A percentile compares a stretch with the other conserved stretches of the same genome.
Conservation (phyloP, 345 rosid genomes). For the Salix arbutifolia region DNA sequence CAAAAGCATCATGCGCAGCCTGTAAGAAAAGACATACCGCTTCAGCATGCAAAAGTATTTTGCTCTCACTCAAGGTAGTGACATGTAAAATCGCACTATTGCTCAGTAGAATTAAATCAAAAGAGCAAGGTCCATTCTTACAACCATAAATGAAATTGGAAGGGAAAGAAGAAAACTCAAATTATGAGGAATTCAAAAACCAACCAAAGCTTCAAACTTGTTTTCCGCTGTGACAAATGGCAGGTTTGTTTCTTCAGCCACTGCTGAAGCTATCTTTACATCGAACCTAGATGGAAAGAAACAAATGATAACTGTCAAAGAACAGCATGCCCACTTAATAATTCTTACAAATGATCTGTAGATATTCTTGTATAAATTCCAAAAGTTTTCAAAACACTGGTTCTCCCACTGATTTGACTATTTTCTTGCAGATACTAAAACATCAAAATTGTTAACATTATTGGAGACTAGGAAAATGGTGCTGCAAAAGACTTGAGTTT, state of each 20-base stretch:
- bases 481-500: background rate
- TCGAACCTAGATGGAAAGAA: conserved; percentile 61
- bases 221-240: conserved; percentile 95
- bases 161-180: conserved; percentile 2
- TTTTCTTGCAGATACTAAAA: background rate
- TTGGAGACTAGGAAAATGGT: background rate
- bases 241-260: conserved; percentile 83
- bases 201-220: conserved; percentile 97
- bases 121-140: background rate
- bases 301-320: background rate
- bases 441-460: background rate
- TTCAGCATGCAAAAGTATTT: conserved; percentile 9
- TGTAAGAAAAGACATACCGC: conserved; percentile 23
- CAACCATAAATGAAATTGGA: background rate
- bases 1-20: conserved; percentile 99
- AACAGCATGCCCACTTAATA: background rate
- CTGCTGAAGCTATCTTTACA: conserved; percentile 83
- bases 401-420: background rate
- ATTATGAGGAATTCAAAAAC: conserved; percentile 18
- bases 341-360: background rate
- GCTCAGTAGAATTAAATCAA: conserved; percentile 6
- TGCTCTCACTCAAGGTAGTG: background rate
- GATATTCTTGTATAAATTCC: background rate
- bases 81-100: background rate
- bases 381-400: background rate